phyloP scores from a whole-genome alignment of 768 basidiomycete genomes.

The Phylloporus rhodoxanthus region DNA sequence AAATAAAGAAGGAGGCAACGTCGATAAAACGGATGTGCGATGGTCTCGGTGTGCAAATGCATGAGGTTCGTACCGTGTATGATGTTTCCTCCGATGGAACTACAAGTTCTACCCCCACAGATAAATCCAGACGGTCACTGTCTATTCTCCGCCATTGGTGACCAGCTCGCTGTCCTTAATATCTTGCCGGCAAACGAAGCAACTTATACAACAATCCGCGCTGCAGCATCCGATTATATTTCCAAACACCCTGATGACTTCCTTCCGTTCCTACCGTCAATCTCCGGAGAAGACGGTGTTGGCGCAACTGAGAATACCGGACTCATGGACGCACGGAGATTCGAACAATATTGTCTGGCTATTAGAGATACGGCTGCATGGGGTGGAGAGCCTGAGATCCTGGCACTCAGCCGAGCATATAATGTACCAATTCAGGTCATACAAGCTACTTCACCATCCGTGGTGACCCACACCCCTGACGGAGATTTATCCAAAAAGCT shows the following conservation, averaged over 20 bases:
- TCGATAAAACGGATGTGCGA: conserved; percentile 62
- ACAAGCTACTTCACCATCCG: conserved; percentile 71
- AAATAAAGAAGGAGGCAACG: conserved; percentile 62
- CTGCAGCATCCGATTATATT: conserved; percentile 76
- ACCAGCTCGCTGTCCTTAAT: conserved; percentile 77
- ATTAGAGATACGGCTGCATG: conserved; percentile 84
- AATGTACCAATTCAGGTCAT: conserved; percentile 86
- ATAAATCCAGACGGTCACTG: conserved; percentile 95
- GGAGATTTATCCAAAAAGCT: conserved; percentile 27
- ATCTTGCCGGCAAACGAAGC: conserved; percentile 55
- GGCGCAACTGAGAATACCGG: conserved; percentile 57
- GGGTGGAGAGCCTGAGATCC: conserved; percentile 97
- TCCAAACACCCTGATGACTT: conserved; percentile 82
- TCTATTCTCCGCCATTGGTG: conserved; percentile 89
- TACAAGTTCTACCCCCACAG: conserved; percentile 36
- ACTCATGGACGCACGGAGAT: conserved; percentile 62
- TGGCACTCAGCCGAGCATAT: conserved; percentile 77
- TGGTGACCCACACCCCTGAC: conserved; percentile 76
- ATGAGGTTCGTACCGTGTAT: conserved; percentile 46
- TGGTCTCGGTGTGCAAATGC: conserved; percentile 55
- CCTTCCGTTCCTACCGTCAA: conserved; percentile 82
- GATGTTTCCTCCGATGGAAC: background rate
- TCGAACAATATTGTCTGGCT: conserved; percentile 66
- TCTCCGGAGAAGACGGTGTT: conserved; percentile 60
- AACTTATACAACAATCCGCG: conserved; percentile 55